phyloP scores from a whole-genome alignment of 441 rosid genomes.

The Gossypium davidsonii region DNA sequence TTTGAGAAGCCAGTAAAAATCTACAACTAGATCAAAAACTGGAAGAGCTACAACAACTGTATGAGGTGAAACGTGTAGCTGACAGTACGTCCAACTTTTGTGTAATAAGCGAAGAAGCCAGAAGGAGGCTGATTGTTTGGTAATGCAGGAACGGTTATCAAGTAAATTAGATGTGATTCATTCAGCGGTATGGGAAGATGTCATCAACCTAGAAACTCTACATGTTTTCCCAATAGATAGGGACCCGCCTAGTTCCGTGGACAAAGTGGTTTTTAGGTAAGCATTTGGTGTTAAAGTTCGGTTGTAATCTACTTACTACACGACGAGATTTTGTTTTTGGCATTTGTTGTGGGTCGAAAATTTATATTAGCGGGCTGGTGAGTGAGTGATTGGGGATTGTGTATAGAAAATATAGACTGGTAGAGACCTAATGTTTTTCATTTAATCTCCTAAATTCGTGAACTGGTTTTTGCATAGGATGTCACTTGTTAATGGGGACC shows the following conservation, averaged over 20 bases:
- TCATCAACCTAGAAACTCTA: conserved; percentile 9
- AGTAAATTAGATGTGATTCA: conserved; percentile 24
- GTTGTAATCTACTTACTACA: conserved; percentile 29
- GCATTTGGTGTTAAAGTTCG: conserved; percentile 18
- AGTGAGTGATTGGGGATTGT: conserved; percentile 27
- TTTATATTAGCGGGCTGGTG: not conserved
- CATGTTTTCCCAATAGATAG: conserved; percentile 15
- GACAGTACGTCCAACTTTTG: not conserved
- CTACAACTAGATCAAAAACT: conserved; percentile 33
- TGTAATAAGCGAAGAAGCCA: conserved; percentile 14
- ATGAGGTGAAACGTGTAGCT: not conserved
- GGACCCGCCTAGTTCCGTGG: conserved; percentile 16
- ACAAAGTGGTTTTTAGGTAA: conserved; percentile 16
- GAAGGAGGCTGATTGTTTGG: conserved; percentile 5
- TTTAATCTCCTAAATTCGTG: not conserved
- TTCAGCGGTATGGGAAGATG: conserved; percentile 19
- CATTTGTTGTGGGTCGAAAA: not conserved
- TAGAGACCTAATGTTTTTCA: not conserved
- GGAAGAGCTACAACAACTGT: conserved; percentile 8
- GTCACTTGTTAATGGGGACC: too few relatives aligned
- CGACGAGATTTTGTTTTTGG: conserved; percentile 20
- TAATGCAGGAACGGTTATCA: conserved; percentile 12
- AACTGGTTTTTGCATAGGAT: not conserved
- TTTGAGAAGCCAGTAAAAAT: conserved; percentile 63
- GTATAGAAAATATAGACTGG: conserved; percentile 21